phyloP scores from a whole-genome alignment of 108 stramenopile genomes.

The Epithemia pelagica region DNA sequence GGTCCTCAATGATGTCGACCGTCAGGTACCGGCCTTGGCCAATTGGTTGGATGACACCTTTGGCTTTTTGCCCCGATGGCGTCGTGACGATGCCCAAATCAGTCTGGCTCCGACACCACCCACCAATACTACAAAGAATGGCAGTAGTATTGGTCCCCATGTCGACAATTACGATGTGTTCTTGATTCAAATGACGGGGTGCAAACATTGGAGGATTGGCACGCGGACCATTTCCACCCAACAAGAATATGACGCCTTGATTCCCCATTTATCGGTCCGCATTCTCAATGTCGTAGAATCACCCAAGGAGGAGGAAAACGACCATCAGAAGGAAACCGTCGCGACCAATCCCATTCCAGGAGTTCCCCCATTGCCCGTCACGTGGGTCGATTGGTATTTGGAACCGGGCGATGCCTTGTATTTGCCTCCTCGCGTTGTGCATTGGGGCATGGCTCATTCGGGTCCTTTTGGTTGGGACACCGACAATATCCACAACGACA shows the following conservation, averaged over 20 bases:
- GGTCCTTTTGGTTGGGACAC: too few species aligned
- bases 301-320: neutral
- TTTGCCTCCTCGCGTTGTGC: conserved; percentile 85
- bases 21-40: conserved; percentile 51
- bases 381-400: conserved; percentile 15
- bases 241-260: conserved; percentile 47
- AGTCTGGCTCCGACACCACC: conserved; percentile 50
- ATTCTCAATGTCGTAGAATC: conserved; percentile 35
- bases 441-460: conserved; percentile 74
- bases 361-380: too few species aligned
- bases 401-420: conserved; percentile 87
- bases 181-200: conserved; percentile 80
- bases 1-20: conserved; percentile 82
- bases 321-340: neutral
- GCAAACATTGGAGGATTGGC: conserved; percentile 70
- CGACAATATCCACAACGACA: too few species aligned
- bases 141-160: conserved; percentile 90
- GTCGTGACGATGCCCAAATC: conserved; percentile 87
- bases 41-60: conserved; percentile 69
- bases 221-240: conserved; percentile 25
- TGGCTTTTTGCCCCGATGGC: conserved; percentile 57
- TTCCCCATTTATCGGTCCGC: conserved; percentile 66
- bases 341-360: too few species aligned
- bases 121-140: too few species aligned
- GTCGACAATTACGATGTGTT: conserved; percentile 96